Conservation (phyloP, 2,329 filamentous ascomycete species). For the Penicillium thymicola region DNA sequence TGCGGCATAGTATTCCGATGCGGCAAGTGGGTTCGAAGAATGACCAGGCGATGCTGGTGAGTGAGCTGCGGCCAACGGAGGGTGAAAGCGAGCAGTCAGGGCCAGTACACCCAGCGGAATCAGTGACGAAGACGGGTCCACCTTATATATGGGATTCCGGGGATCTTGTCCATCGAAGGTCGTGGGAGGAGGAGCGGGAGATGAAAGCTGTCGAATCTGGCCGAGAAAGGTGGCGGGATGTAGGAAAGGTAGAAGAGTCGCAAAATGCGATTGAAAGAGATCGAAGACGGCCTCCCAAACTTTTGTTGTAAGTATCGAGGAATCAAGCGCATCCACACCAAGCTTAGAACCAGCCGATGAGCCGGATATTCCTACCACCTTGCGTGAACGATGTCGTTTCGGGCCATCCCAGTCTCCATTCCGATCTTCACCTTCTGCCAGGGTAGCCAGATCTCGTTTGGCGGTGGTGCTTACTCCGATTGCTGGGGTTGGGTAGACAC, state of each 20-base stretch:
- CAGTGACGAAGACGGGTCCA: slow-evolving; percentile 43
- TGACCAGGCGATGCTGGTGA: slow-evolving; percentile 44
- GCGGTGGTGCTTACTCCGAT: slow-evolving; percentile 34
- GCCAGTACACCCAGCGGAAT: slow-evolving; percentile 56
- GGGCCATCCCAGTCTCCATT: slow-evolving; percentile 44
- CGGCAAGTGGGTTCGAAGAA: slow-evolving; percentile 48
- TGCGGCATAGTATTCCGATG: slow-evolving; percentile 55
- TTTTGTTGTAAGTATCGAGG: slow-evolving; percentile 50
- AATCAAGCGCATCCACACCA: slow-evolving; percentile 47
- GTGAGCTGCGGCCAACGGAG: slow-evolving; percentile 48
- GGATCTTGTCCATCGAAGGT: slow-evolving; percentile 25
- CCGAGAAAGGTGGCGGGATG: slow-evolving; percentile 54
- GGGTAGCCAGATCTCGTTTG: slow-evolving; percentile 39
- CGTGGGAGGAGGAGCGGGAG: slow-evolving; percentile 14
- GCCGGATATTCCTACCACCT: slow-evolving; percentile 31
- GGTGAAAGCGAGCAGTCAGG: slow-evolving; percentile 55
- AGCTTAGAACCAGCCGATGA: slow-evolving; percentile 34
- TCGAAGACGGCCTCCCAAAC: slow-evolving; percentile 58
- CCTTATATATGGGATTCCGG: slow-evolving; percentile 29
- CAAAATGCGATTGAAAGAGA: slow-evolving; percentile 58
- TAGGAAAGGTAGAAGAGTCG: slow-evolving; percentile 56
- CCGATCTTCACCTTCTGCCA: slow-evolving; percentile 39
- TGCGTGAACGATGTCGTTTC: slow-evolving; percentile 41
- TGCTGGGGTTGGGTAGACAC: slow-evolving; percentile 61
- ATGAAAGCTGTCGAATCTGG: slow-evolving; percentile 43